Evolutionary conservation across 345 rosid species (phyloP).

Genomic region (Boechera stricta): DNA sequence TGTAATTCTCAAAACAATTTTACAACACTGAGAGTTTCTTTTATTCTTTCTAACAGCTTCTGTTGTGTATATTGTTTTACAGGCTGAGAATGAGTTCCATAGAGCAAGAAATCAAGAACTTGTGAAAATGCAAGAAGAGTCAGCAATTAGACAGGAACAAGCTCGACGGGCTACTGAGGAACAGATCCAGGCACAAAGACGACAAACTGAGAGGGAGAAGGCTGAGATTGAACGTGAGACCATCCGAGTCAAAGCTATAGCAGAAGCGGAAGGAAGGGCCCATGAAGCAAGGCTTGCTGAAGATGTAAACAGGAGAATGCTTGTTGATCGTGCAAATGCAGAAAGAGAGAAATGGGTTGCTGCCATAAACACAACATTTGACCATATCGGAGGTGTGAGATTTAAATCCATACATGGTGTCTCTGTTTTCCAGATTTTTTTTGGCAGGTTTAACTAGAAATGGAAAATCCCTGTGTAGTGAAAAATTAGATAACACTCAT

Average conservation of each 20-base stretch:
- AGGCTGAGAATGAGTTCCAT: slow-evolving; percentile 91
- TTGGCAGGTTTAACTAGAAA: slow-evolving; percentile 5
- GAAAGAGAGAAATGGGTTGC: slow-evolving; percentile 99
- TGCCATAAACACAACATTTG: slow-evolving; percentile 93
- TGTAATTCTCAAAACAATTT: slow-evolving; percentile 27
- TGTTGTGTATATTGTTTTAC: slow-evolving; percentile 37
- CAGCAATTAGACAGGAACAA: slow-evolving; percentile 89
- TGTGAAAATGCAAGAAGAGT: slow-evolving; percentile 93
- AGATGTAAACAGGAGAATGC: slow-evolving; percentile 92
- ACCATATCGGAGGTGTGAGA: slow-evolving; percentile 88
- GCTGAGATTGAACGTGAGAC: slow-evolving; percentile 99
- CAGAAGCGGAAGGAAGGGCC: slow-evolving; percentile 99
- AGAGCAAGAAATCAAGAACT: slow-evolving; percentile 95
- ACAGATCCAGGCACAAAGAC: slow-evolving; percentile 91
- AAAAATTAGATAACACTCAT: slow-evolving; percentile 9
- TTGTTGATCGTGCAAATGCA: slow-evolving; percentile 95
- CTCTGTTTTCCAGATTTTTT: neutral
- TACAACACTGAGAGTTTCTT: neutral
- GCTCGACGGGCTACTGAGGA: slow-evolving; percentile 96
- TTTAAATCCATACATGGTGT: slow-evolving; percentile 2
- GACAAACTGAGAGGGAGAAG: slow-evolving; percentile 96
- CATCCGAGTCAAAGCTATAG: slow-evolving; percentile 87
- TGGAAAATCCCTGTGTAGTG: slow-evolving; percentile 12
- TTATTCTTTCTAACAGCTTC: slow-evolving; percentile 28
- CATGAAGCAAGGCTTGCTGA: slow-evolving; percentile 98